Evolutionary conservation across 2,329 filamentous ascomycete genomes (phyloP).

Genomic region (Trichoderma atroviride): DNA sequence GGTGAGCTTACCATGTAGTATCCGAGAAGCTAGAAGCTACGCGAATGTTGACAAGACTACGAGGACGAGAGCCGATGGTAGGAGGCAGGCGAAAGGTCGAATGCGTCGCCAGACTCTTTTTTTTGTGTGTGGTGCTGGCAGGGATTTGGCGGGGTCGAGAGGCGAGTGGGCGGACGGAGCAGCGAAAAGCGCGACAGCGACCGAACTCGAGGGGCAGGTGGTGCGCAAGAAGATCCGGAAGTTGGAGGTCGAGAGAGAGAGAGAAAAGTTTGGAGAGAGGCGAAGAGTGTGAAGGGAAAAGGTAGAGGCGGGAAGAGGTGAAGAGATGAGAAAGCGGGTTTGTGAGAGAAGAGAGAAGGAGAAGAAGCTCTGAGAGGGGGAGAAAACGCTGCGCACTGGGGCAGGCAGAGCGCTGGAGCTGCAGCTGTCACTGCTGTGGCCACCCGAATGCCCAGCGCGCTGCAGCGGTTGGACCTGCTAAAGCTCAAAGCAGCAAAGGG

Average conservation of each 20-base stretch:
- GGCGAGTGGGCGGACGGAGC: conserved; percentile 29
- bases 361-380: conserved; percentile 12
- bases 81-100: conserved; percentile 24
- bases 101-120: conserved; percentile 35
- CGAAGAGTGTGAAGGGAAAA: conserved; percentile 34
- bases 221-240: conserved; percentile 29
- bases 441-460: conserved; percentile 8
- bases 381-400: conserved; percentile 30
- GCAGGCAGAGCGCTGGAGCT: conserved; percentile 1
- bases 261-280: conserved; percentile 31
- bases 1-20: neutral
- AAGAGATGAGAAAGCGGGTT: conserved; percentile 32
- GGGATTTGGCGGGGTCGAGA: conserved; percentile 40
- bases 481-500: conserved; percentile 4
- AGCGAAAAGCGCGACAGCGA: conserved; percentile 26
- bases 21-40: neutral
- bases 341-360: conserved; percentile 25
- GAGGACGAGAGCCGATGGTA: neutral
- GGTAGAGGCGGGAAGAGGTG: conserved; percentile 34
- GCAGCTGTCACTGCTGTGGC: conserved; percentile 18
- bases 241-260: conserved; percentile 31
- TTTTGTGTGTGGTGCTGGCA: conserved; percentile 36
- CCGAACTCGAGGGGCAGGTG: conserved; percentile 26
- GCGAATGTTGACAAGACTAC: conserved; percentile 16
- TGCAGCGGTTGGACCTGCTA: conserved; percentile 15